Evolutionary conservation across 768 basidiomycete species (phyloP).

Genomic region (Pulveroboletus sp.): DNA sequence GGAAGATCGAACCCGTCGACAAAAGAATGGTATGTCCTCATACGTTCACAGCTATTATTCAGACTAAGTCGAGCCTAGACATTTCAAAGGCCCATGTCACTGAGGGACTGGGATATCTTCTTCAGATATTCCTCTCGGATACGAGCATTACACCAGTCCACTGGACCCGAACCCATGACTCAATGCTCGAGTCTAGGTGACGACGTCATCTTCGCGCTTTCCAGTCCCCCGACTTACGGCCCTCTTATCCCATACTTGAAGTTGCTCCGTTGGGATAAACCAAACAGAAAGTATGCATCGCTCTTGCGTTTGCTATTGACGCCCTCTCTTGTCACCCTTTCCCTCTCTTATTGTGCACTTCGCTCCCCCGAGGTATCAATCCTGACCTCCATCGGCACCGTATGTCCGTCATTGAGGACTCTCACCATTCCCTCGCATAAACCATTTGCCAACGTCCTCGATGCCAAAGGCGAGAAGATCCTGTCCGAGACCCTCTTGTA

Average conservation of each 20-base stretch:
- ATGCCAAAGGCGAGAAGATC: constrained; percentile 15
- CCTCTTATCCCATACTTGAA: constrained; percentile 23
- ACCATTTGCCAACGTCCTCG: constrained; percentile 1
- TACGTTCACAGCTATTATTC: not conserved
- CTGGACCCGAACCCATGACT: not conserved
- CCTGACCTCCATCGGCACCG: constrained; percentile 16
- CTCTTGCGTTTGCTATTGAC: constrained; percentile 22
- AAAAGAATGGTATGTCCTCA: constrained; percentile 12
- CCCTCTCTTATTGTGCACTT: constrained; percentile 7
- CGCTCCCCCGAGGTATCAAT: constrained; percentile 19
- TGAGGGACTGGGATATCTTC: constrained; percentile 28
- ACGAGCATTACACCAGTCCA: constrained; percentile 7
- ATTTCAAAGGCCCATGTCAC: constrained; percentile 24
- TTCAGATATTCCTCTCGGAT: constrained; percentile 25
- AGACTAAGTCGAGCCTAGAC: constrained; percentile 15
- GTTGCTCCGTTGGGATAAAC: constrained; percentile 18
- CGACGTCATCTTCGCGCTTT: constrained; percentile 25
- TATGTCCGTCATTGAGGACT: constrained; percentile 18
- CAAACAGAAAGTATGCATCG: constrained; percentile 12
- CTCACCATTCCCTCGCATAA: constrained; percentile 6
- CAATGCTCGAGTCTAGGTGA: constrained; percentile 10
- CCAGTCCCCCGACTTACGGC: constrained; percentile 17
- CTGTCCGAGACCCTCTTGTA: constrained; percentile 20
- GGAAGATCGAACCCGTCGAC: constrained; percentile 13
- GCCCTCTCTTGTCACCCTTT: constrained; percentile 17